Evolutionary conservation across 176 grass and related monocot genomes (phyloP).

Genomic region (Aegilops speltoides): DNA sequence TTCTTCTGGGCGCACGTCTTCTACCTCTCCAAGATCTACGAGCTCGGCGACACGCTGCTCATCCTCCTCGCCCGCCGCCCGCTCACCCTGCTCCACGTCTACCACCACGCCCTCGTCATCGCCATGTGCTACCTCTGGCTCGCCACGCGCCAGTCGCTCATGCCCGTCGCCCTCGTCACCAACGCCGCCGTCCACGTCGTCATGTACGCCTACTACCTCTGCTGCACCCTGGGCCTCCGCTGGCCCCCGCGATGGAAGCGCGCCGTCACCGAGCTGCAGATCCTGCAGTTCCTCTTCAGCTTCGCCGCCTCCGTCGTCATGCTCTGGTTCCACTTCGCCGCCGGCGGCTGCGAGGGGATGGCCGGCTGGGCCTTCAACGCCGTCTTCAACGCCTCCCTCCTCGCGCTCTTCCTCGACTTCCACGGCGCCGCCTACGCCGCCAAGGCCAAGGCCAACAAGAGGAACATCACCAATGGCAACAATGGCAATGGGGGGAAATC

Average conservation of each 20-base stretch:
- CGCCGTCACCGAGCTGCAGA: constrained; percentile 85
- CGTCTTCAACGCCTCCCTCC: constrained; percentile 82
- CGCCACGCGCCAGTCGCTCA: constrained; percentile 63
- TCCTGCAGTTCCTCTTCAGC: constrained; percentile 86
- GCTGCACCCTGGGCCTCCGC: constrained; percentile 62
- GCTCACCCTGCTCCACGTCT: constrained; percentile 93
- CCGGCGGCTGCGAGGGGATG: constrained; percentile 75
- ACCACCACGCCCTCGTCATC: constrained; percentile 91
- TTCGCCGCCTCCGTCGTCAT: constrained; percentile 69
- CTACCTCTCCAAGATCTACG: constrained; percentile 95
- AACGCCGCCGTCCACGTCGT: constrained; percentile 83
- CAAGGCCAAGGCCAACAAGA: constrained; percentile 39
- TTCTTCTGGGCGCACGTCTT: constrained; percentile 97
- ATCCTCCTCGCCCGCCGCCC: constrained; percentile 71
- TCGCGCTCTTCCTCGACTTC: constrained; percentile 84
- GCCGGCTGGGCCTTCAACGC: constrained; percentile 84
- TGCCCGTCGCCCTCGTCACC: constrained; percentile 79
- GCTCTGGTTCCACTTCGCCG: constrained; percentile 72
- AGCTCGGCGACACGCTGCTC: constrained; percentile 86
- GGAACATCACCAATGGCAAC: neutral
- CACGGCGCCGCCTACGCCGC: constrained; percentile 61
- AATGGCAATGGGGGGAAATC: neutral
- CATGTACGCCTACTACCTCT: constrained; percentile 94
- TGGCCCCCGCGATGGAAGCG: constrained; percentile 79
- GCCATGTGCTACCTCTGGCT: constrained; percentile 97